Base-by-base conservation (phyloP, 495 filamentous ascomycete species). In the Hyaloscypha hepaticicola region DNA sequence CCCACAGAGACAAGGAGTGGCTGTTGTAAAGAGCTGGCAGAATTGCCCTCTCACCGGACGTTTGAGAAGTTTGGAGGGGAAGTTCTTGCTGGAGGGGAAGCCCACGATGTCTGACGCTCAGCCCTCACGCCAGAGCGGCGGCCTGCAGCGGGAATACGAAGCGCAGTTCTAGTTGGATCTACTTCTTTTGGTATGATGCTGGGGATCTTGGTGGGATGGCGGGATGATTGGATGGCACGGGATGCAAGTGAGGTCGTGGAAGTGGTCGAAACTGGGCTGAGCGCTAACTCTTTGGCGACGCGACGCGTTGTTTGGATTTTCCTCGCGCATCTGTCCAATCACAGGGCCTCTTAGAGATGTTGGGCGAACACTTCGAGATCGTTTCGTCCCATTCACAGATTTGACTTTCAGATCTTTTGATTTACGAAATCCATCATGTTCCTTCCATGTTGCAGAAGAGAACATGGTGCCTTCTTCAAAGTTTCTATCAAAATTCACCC, bases 181-280 rank as follows among this genome's bases (percentile, higher is more conserved):
- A n/a, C n/a, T n/a, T n/a, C n/a, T n/a, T n/a, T n/a, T n/a, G n/a
- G n/a, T n/a, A n/a, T n/a, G n/a, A n/a, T n/a, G n/a, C n/a, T n/a
- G n/a, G n/a, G n/a, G n/a, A n/a, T n/a, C n/a, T n/a, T n/a, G n/a
- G n/a, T n/a, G n/a, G n/a, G n/a, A n/a, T n/a, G n/a, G n/a, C 38
- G 31, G 0, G 12, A 1, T 45, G 16, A 14, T 45, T 45, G 38
- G 38, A 29, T 56, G 12, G 5, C n/a, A n/a, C n/a, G 26, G 24
- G 53, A 56, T 5, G 53, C 12, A 2, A 16, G 4, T 9, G 31
- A 29, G 11, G 26, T 56, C 24, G 51, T 25, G 51, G 12, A 3
- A 26, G 49, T 62, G 60, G 60, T 50, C 48, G 3, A 24, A 38
- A 49, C 28, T 26, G 48, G 53, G 60, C 57, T 59, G 57, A 29